Conservation (phyloP, 306 rosid genomes). For the Canavalia gladiata region DNA sequence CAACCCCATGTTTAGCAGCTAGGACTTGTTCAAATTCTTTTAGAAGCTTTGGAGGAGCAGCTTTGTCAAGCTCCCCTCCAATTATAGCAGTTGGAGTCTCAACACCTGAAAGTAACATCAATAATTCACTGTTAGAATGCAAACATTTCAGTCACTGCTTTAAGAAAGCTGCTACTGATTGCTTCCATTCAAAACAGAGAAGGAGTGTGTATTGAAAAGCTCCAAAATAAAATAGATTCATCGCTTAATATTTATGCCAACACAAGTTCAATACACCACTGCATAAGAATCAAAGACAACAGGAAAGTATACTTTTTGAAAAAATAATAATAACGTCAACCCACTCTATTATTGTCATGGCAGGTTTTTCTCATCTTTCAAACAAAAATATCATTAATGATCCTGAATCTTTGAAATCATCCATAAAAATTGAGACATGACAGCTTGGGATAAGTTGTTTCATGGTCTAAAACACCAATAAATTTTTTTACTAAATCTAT, state of each 20-base stretch:
- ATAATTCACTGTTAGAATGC: background rate
- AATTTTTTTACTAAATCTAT: too few relatives aligned
- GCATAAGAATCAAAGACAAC: background rate
- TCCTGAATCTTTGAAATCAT: too few relatives aligned
- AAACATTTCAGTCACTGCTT: background rate
- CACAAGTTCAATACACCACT: background rate
- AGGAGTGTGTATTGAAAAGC: background rate
- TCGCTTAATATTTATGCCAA: background rate
- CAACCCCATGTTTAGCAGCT: slow-evolving; percentile 59
- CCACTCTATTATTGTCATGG: too few relatives aligned
- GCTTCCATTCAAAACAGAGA: background rate
- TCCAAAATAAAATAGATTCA: background rate
- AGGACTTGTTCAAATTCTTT: slow-evolving; percentile 63
- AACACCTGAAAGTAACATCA: slow-evolving; percentile 56
- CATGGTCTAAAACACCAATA: too few relatives aligned
- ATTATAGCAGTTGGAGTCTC: slow-evolving; percentile 64
- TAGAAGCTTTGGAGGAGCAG: slow-evolving; percentile 59
- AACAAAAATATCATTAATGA: background rate
- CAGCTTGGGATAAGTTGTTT: too few relatives aligned
- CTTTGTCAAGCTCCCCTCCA: slow-evolving; percentile 65
- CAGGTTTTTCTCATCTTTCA: background rate
- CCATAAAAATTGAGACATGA: too few relatives aligned
- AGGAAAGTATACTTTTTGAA: background rate
- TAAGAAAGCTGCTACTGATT: background rate
- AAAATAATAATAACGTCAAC: too few relatives aligned